phyloP scores from a whole-genome alignment of 805 yeast species.

The Wickerhamiella brachini region DNA sequence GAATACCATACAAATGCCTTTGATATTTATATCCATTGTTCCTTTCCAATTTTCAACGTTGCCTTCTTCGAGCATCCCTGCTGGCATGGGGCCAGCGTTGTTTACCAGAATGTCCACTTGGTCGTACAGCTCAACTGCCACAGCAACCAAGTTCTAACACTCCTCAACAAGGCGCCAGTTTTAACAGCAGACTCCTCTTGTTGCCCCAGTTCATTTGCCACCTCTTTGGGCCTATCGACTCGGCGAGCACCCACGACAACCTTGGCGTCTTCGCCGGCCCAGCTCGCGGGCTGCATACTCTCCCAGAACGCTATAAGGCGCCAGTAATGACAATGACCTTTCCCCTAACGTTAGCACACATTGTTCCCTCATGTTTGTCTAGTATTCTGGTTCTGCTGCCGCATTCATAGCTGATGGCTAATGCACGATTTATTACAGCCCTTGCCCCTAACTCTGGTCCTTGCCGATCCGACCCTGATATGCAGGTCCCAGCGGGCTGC shows the following conservation, averaged over 20 bases:
- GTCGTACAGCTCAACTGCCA: slow-evolving; percentile 37
- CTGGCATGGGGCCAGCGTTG: slow-evolving; percentile 47
- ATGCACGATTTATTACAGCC: too few species aligned
- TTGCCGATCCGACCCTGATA: too few species aligned
- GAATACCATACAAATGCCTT: slow-evolving; percentile 73
- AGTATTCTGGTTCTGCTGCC: too few species aligned
- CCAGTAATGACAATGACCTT: slow-evolving; percentile 36
- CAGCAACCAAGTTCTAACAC: slow-evolving; percentile 35
- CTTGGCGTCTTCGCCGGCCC: slow-evolving; percentile 35
- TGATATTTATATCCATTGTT: slow-evolving; percentile 58
- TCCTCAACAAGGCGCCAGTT: slow-evolving; percentile 41
- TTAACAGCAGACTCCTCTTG: slow-evolving; percentile 33
- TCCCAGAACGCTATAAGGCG: slow-evolving; percentile 41
- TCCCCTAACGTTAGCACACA: too few species aligned
- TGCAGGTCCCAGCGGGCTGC: too few species aligned
- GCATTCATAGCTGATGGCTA: too few species aligned
- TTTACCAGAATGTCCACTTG: slow-evolving; percentile 45
- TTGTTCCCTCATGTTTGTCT: too few species aligned
- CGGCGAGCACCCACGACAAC: slow-evolving; percentile 46
- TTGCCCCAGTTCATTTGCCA: slow-evolving; percentile 32
- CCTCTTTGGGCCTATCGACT: slow-evolving; percentile 37
- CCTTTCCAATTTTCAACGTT: slow-evolving; percentile 47
- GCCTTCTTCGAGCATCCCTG: slow-evolving; percentile 65
- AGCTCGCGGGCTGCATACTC: slow-evolving; percentile 33
- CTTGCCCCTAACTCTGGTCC: too few species aligned